A percentile compares a stretch with the other conserved stretches of the same genome.
Evolutionary conservation across 768 basidiomycete genomes (phyloP).

Genomic region (Gymnopilus dilepis): DNA sequence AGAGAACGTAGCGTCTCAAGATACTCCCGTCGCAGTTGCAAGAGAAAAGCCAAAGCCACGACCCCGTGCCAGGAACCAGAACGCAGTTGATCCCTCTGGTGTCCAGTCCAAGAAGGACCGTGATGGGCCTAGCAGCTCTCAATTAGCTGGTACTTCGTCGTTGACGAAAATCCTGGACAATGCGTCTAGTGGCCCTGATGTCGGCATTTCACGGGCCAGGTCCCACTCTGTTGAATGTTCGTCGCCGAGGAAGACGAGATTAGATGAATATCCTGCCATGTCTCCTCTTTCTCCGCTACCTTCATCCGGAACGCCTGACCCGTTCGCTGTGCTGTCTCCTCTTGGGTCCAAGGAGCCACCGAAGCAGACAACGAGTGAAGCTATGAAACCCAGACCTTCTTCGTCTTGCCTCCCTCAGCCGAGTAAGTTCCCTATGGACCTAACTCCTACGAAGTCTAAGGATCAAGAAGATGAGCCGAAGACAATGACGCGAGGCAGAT

Average conservation of each 20-base stretch:
- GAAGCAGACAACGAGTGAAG: not conserved
- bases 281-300: no score
- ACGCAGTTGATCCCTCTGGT: not conserved
- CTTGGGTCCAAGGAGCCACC: not conserved
- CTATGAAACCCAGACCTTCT: not conserved
- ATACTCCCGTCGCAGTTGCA: not conserved
- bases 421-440: slow-evolving; percentile 25
- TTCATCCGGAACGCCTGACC: not conserved
- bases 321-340: slow-evolving; percentile 17
- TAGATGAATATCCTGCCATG: slow-evolving; percentile 6
- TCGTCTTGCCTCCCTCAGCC: slow-evolving; percentile 3
- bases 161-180: slow-evolving; percentile 6
- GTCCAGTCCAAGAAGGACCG: not conserved
- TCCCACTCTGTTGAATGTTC: slow-evolving; percentile 11
- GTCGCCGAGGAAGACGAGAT: slow-evolving; percentile 10
- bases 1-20: slow-evolving; percentile 4
- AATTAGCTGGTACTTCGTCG: not conserved
- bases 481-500: slow-evolving; percentile 1
- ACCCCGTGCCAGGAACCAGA: not conserved
- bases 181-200: not conserved
- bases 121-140: slow-evolving; percentile 4
- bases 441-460: slow-evolving; percentile 16
- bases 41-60: slow-evolving; percentile 10
- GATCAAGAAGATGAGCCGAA: not conserved
- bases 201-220: slow-evolving; percentile 4